Evolutionary conservation across 2,329 filamentous ascomycete species (phyloP), one percentile per base, ranked within the genome.

Genomic region (Ophiostoma ips): DNA sequence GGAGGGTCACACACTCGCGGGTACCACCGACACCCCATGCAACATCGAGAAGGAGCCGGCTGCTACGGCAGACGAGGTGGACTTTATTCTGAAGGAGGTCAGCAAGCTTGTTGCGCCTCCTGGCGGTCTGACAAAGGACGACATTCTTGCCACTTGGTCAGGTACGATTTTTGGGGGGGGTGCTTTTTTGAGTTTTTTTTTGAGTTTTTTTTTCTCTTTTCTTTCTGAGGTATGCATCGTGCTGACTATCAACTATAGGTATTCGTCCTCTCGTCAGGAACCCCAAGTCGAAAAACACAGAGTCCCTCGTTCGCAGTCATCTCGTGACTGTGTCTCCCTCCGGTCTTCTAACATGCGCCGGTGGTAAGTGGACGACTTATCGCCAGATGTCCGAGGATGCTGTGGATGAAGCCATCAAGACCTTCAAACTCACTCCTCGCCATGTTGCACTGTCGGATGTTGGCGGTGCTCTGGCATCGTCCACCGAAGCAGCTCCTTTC

Each of bases 281-380:
- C 62, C 85, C 85, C 53, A 83, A 87, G 60, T 84, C 84, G 55
- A 80, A 81, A 66, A 87, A 86, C 62, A 89, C 86, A 18, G 82
- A 90, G 64, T 86, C 85, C 47, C 78, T 90, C 46, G 85, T 92
- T 52, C 83, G 85, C 57, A 89, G 83, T 66, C 85, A 92, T 62
- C 73, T 92, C 48, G 76, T 90, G 57, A 83, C 83, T 48, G 76
- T 84, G 38, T 89, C 85, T 18, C 66, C 76, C 6, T 84, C 84
- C 1, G 85, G 84, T 13, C 74, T 92, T 15, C 69, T 92, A 57
- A 90, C 85, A 48, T 87, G 84, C 64, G 84, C 84, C 33, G 85
- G 85, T 58, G 85, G 85, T 55, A 92, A 90, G 68, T 90, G 85
- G 85, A 92, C 85, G 6, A 92, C 85, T 11, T 92, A 90, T 68